Evolutionary conservation across 441 rosid species (phyloP).

Genomic region (Arabidopsis hybrid): DNA sequence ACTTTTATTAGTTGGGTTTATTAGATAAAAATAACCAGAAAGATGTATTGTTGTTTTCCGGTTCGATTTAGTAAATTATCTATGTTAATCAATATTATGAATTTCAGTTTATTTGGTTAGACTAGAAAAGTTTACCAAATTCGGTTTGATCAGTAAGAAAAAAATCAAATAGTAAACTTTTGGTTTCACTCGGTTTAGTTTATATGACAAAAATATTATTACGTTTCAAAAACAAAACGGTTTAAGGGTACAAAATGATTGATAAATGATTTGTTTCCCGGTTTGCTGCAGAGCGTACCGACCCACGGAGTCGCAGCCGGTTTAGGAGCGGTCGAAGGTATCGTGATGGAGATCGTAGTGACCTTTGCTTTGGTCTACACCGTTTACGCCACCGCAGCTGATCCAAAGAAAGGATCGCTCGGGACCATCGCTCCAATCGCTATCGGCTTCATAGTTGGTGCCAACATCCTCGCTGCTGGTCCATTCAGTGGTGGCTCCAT

Average conservation of each 20-base stretch:
- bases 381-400: conserved; percentile 87
- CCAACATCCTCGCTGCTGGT: conserved; percentile 91
- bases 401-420: conserved; percentile 80
- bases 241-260: neutral
- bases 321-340: conserved; percentile 61
- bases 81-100: neutral
- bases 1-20: neutral
- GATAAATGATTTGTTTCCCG: neutral
- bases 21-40: neutral
- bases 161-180: too few species aligned
- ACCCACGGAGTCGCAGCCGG: conserved; percentile 79
- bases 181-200: too few species aligned
- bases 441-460: conserved; percentile 91
- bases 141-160: too few species aligned
- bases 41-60: neutral
- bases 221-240: neutral
- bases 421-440: conserved; percentile 90
- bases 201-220: neutral
- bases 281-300: conserved; percentile 65
- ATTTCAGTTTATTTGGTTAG: neutral
- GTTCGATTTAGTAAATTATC: neutral
- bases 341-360: conserved; percentile 81
- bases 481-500: conserved; percentile 96
- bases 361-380: conserved; percentile 88
- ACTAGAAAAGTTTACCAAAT: neutral